phyloP scores from a whole-genome alignment of 768 basidiomycete genomes.

The Pleurotus tuoliensis region DNA sequence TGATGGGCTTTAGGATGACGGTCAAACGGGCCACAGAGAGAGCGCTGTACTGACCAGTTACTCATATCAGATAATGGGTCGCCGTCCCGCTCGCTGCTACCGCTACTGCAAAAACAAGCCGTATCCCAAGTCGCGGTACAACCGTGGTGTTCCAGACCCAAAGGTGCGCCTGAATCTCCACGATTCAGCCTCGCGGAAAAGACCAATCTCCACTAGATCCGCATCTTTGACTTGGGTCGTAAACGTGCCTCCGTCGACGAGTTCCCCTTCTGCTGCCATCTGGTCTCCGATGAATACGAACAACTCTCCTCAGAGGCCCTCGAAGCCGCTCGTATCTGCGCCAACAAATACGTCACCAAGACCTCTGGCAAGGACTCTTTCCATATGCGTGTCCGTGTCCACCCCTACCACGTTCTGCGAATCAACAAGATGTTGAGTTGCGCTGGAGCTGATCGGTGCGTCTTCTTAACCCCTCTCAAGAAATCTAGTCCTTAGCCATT shows the following conservation, averaged over 20 bases:
- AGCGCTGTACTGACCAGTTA: background rate
- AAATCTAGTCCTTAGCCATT: background rate
- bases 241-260: slow-evolving; percentile 97
- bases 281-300: slow-evolving; percentile 98
- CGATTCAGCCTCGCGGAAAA: background rate
- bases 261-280: slow-evolving; percentile 95
- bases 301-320: slow-evolving; percentile 94
- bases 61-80: slow-evolving; percentile 66
- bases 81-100: slow-evolving; percentile 97
- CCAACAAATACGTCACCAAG: slow-evolving; percentile 99
- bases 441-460: slow-evolving; percentile 95
- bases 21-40: background rate
- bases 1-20: slow-evolving; percentile 6
- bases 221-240: slow-evolving; percentile 93
- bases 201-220: slow-evolving; percentile 55
- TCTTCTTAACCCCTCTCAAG: background rate
- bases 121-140: slow-evolving; percentile 92
- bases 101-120: slow-evolving; percentile 99
- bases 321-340: slow-evolving; percentile 97
- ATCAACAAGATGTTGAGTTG: slow-evolving; percentile 99
- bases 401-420: slow-evolving; percentile 98
- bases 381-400: slow-evolving; percentile 95
- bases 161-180: slow-evolving; percentile 48
- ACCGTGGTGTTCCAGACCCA: slow-evolving; percentile 97
- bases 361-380: slow-evolving; percentile 97